Conservation (phyloP, 164 flowering plant species). For the Nymphaea colorata region DNA sequence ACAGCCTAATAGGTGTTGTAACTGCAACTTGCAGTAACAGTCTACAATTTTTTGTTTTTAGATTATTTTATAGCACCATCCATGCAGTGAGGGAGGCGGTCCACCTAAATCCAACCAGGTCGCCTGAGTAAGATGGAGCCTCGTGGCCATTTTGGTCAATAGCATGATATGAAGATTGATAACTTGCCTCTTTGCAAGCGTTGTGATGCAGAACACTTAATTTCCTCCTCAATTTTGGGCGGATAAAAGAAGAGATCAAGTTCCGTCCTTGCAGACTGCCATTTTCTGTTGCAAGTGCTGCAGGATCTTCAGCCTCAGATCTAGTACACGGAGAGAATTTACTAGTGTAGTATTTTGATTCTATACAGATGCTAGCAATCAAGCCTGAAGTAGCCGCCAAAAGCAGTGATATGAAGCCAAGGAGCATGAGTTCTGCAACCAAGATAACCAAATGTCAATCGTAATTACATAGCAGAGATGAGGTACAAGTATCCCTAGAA, state of each 20-base stretch:
- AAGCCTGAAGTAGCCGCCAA: slow-evolving; percentile 87
- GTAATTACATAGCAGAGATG: neutral
- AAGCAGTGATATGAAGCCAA: slow-evolving; percentile 94
- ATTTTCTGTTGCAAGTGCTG: slow-evolving; percentile 20
- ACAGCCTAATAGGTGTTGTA: too few relatives aligned
- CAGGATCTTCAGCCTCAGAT: slow-evolving; percentile 39
- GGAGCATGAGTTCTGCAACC: slow-evolving; percentile 87
- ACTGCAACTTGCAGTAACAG: too few relatives aligned
- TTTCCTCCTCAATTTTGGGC: slow-evolving; percentile 43
- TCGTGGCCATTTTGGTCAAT: too few relatives aligned
- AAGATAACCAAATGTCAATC: neutral
- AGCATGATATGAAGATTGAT: too few relatives aligned
- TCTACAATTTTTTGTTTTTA: too few relatives aligned
- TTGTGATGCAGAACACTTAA: slow-evolving; percentile 37
- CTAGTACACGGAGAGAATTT: slow-evolving; percentile 70
- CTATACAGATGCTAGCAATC: slow-evolving; percentile 82
- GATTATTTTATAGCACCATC: too few relatives aligned
- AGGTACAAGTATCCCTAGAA: too few relatives aligned
- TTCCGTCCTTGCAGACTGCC: slow-evolving; percentile 31
- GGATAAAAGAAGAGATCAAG: slow-evolving; percentile 26
- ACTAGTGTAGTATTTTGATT: slow-evolving; percentile 65
- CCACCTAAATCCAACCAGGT: too few relatives aligned
- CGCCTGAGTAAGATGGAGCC: too few relatives aligned
- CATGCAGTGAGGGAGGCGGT: too few relatives aligned
- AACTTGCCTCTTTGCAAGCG: slow-evolving; percentile 66